Conservation (phyloP, 768 basidiomycete genomes). For the Serendipita sp. region DNA sequence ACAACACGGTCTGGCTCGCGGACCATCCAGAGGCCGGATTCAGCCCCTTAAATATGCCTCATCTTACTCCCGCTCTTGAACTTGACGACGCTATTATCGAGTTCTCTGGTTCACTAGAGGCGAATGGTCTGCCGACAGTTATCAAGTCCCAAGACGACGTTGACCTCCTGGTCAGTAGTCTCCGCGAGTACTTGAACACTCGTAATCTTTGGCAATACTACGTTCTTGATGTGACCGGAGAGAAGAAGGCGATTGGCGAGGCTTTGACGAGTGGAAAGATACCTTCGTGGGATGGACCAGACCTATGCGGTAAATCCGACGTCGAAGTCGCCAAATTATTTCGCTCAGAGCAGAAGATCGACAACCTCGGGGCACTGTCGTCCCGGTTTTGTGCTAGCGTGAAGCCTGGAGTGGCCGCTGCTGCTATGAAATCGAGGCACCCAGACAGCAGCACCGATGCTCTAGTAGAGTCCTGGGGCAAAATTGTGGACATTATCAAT, state of each 20-base stretch:
- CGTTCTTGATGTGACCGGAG: conserved; percentile 56
- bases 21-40: conserved; percentile 95
- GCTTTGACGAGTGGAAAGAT: conserved; percentile 33
- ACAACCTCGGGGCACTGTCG: conserved; percentile 42
- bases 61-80: conserved; percentile 83
- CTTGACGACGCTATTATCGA: conserved; percentile 74
- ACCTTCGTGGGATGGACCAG: conserved; percentile 43
- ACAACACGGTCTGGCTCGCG: conserved; percentile 79
- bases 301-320: conserved; percentile 40
- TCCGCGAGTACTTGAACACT: conserved; percentile 41
- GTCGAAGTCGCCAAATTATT: conserved; percentile 53
- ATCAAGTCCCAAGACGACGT: conserved; percentile 56
- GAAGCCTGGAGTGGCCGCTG: conserved; percentile 49
- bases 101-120: conserved; percentile 51
- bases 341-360: conserved; percentile 36
- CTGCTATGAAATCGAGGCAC: conserved; percentile 57
- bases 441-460: conserved; percentile 32
- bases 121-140: conserved; percentile 53
- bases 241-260: conserved; percentile 40
- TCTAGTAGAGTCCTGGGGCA: conserved; percentile 56
- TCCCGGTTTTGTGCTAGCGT: conserved; percentile 54
- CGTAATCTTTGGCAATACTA: conserved; percentile 90
- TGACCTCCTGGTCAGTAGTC: conserved; percentile 43
- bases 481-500: conserved; percentile 74
- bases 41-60: conserved; percentile 80